A percentile compares a stretch with the other conserved stretches of the same genome.
Conservation (phyloP, 208 protist species). For the Crithidia acanthocephali region DNA sequence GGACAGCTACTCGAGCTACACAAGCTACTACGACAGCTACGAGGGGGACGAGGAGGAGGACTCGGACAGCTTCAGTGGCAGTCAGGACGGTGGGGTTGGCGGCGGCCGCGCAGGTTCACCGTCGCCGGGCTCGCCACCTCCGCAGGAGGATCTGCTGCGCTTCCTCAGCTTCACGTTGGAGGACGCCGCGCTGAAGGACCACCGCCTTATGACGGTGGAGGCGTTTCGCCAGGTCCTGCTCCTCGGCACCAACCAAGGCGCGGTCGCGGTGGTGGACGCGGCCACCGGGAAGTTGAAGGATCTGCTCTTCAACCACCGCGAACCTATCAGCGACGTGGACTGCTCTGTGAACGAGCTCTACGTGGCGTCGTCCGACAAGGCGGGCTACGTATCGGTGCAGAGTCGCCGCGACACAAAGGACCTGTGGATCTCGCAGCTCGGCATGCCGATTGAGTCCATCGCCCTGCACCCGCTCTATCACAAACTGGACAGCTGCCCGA, state of each 20-base stretch:
- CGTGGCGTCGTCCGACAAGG: slow-evolving; percentile 61
- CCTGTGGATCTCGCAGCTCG: slow-evolving; percentile 52
- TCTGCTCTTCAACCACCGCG: slow-evolving; percentile 36
- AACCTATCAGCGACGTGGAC: slow-evolving; percentile 74
- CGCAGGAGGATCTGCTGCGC: slow-evolving; percentile 55
- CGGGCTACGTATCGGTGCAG: slow-evolving; percentile 54
- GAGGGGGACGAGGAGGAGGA: slow-evolving; percentile 39
- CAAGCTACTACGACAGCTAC: slow-evolving; percentile 33
- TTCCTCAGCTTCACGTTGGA: slow-evolving; percentile 49
- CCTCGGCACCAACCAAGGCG: slow-evolving; percentile 78
- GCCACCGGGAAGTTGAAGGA: slow-evolving; percentile 26
- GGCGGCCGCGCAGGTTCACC: neutral
- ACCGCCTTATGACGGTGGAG: slow-evolving; percentile 62
- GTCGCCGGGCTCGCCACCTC: neutral
- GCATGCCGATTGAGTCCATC: slow-evolving; percentile 49
- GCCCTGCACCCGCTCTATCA: slow-evolving; percentile 64
- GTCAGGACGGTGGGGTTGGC: slow-evolving; percentile 4
- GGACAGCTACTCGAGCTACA: slow-evolving; percentile 26
- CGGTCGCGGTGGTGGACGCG: slow-evolving; percentile 50
- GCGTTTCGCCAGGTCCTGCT: slow-evolving; percentile 49
- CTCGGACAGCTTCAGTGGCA: slow-evolving; percentile 15
- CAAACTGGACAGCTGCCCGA: slow-evolving; percentile 46
- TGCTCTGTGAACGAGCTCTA: slow-evolving; percentile 48
- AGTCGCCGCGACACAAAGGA: slow-evolving; percentile 38
- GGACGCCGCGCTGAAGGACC: slow-evolving; percentile 38